Evolutionary conservation across 1,139 yeast species (phyloP), one percentile per base, ranked within the genome.

Genomic region (Candida smagusa): DNA sequence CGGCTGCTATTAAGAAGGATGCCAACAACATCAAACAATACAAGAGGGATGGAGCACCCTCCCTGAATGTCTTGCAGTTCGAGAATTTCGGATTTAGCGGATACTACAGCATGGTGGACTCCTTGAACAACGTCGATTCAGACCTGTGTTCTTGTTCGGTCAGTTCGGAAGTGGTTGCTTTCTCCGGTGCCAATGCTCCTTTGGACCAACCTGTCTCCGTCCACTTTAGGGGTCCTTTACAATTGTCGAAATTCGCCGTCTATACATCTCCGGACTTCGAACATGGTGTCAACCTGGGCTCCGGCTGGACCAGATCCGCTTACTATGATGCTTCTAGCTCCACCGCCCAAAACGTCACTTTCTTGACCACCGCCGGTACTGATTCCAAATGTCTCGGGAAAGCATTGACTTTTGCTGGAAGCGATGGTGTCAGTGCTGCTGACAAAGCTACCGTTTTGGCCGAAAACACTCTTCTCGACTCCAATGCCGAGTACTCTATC

Each of bases 171-270:
- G 52, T 77, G 11, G 64, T 65, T 12, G 46, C 75, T 7, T 85
- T 88, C 65, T 74, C 84, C 11, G 97, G 97, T 35, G 44, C 79
- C 22, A 68, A 87, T 56, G 68, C 96, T 34, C 97, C 97, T 25
- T 68, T 90, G 44, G 80, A 88, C 63, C 95, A 88, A 65, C 96
- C 88, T 60, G 68, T 90, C 37, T 82, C 96, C 12, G 86, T 92
- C 40, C 97, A 90, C 63, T 87, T 90, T 72, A 81, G 97, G 65
- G 98, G 97, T 40, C 98, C 97, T 25, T 61, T 92, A 49, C 72
- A 77, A 42, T 75, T 90, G 57, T 66, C 72, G 53, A 85, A 86
- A 63, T 88, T 92, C 57, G 97, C 89, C 49, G 65, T 58, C 28
- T 69, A 68, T 48, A 60, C 56, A 12, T 51, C 72, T 2, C 42